Conservation (phyloP, 176 grass and related monocot genomes). For the Bromus sterilis region DNA sequence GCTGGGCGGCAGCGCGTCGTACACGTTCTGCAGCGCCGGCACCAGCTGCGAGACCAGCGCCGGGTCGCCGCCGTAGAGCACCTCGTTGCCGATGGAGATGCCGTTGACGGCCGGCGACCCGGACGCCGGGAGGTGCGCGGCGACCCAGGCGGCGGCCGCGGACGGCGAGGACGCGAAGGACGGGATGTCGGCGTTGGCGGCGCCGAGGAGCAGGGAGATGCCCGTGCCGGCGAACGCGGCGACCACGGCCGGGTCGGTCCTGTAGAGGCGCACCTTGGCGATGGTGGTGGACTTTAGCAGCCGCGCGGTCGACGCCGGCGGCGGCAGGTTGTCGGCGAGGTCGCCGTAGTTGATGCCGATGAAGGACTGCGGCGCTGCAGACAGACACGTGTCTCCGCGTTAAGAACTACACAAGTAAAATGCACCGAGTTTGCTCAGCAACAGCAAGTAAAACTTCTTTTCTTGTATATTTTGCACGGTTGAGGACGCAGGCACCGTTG, state of each 20-base stretch:
- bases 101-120: constrained; percentile 28
- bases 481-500: not conserved
- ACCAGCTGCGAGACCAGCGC: constrained; percentile 51
- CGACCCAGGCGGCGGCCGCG: constrained; percentile 56
- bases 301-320: constrained; percentile 45
- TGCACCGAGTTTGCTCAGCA: not conserved
- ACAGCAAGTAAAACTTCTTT: not conserved
- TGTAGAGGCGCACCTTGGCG: constrained; percentile 82
- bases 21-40: constrained; percentile 64
- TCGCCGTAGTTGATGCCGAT: constrained; percentile 94
- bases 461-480: not conserved
- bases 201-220: constrained; percentile 78
- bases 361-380: constrained; percentile 62
- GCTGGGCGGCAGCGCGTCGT: constrained; percentile 46
- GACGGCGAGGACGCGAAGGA: constrained; percentile 52
- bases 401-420: not conserved
- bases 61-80: constrained; percentile 53
- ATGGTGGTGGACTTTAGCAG: constrained; percentile 78
- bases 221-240: constrained; percentile 65
- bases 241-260: constrained; percentile 51
- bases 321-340: constrained; percentile 85
- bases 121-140: constrained; percentile 58
- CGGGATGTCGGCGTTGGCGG: constrained; percentile 72
- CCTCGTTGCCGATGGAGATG: constrained; percentile 86
- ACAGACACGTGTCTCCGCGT: not conserved